Evolutionary conservation across 73 alveolate species (phyloP), one percentile per base, ranked within the genome.

Genomic region (Tetrahymena borealis): DNA sequence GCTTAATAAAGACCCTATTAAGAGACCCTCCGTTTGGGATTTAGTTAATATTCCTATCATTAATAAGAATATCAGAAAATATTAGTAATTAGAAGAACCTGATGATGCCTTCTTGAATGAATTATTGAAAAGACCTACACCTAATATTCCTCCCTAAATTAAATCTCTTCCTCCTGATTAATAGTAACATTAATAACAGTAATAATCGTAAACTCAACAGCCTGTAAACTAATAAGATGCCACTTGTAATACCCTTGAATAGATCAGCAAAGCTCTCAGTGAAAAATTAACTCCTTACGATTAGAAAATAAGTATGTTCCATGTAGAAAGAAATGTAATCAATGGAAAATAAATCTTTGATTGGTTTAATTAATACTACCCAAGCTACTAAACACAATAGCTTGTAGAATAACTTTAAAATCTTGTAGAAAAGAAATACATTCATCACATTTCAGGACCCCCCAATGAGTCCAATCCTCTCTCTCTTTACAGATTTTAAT

Each of bases 11-110:
- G 98, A 98, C 95, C 97, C 98, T 20, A 78, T 93, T 78, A 96
- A 93, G 78, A 90, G 99, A 35, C 99, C 99, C n/a, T 93, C 94
- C 18, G 95, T 98, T 33, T 96, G 97, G 94, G 99, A 98, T 90
- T 78, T 97, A 28, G 96, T 98, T 7, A 42, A 91, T 20, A 90
- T 94, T 78, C 99, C 99, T 11, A 93, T 97, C 85, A 93, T 97
- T 24, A 95, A 93, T 33, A 94, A 97, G 91, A 60, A 94, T 31
- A 97, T 97, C 33, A 94, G 91, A 20, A 40, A 96, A 20, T 97
- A 95, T 90, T 92, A 95, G 12, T 91, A 94, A 32, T 95, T 60
- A 13, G 79, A 95, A 33, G 92, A 93, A 91, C 95, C 97, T 37
- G 92, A 92, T 32, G 97, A 97, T n/a, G 94, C 94, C 91, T 96